These are phyloP conservation scores for Candida dendrica DNA, from an alignment of 805 yeast species.

Conservation along the genomic window DNA sequence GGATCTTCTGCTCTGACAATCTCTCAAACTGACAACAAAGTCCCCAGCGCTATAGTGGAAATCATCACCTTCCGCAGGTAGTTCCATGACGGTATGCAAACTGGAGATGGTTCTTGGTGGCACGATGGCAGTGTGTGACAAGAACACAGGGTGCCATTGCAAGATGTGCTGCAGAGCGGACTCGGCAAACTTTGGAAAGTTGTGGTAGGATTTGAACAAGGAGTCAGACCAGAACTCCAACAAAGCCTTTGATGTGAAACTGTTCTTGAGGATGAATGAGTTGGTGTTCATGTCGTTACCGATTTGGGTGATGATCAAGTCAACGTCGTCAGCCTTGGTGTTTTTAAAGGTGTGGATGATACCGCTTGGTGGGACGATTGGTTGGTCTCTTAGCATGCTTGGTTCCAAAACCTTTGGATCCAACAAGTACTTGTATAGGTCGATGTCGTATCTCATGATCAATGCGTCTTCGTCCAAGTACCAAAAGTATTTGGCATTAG, in stretches of 20 bases:
- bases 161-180: slow-evolving; percentile 78
- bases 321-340: slow-evolving; percentile 45
- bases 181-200: slow-evolving; percentile 51
- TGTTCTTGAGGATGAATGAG: slow-evolving; percentile 67
- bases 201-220: slow-evolving; percentile 54
- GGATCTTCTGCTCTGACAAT: slow-evolving; percentile 40
- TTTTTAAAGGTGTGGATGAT: slow-evolving; percentile 62
- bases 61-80: slow-evolving; percentile 35
- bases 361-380: slow-evolving; percentile 66
- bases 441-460: slow-evolving; percentile 63
- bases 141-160: slow-evolving; percentile 89
- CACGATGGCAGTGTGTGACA: slow-evolving; percentile 67
- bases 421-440: slow-evolving; percentile 53
- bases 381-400: slow-evolving; percentile 59
- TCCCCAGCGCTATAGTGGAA: slow-evolving; percentile 56
- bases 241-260: slow-evolving; percentile 54
- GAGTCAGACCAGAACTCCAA: slow-evolving; percentile 79
- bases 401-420: slow-evolving; percentile 54
- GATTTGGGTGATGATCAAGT: slow-evolving; percentile 65
- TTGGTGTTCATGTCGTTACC: slow-evolving; percentile 55
- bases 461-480: slow-evolving; percentile 73
- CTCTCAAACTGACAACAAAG: slow-evolving; percentile 55
- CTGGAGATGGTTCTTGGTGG: slow-evolving; percentile 54
- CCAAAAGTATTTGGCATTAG: slow-evolving; percentile 88
- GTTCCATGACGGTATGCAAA: slow-evolving; percentile 29